Percentiles rank a stretch among this genome's conserved stretches.
Conservation (phyloP, 371 early-diverging fungal genomes). For the Mortierella sp. region DNA sequence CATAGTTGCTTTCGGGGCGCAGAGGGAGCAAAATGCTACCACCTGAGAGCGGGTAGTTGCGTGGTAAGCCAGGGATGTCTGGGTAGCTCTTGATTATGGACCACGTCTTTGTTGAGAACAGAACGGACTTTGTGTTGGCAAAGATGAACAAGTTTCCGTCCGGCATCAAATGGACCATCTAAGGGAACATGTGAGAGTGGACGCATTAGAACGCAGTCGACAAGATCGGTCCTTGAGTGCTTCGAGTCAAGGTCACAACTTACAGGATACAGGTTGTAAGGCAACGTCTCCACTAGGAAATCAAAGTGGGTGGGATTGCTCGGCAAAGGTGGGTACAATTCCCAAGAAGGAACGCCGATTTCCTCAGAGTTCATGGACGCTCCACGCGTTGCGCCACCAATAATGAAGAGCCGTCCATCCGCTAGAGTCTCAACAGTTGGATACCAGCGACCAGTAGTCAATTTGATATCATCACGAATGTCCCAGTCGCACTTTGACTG, state of each 20-base stretch:
- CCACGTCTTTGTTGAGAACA: constrained; percentile 62
- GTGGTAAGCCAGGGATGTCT: constrained; percentile 62
- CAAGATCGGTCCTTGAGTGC: too few species aligned
- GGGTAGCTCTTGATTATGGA: constrained; percentile 61
- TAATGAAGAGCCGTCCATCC: constrained; percentile 64
- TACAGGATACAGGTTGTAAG: constrained; percentile 67
- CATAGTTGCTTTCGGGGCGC: constrained; percentile 55
- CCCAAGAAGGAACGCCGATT: constrained; percentile 61
- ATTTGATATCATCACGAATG: constrained; percentile 24
- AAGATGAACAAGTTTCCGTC: constrained; percentile 67
- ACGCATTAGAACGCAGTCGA: too few species aligned
- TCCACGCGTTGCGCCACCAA: constrained; percentile 66
- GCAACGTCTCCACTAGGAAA: constrained; percentile 68
- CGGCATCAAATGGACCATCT: constrained; percentile 59
- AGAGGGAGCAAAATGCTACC: constrained; percentile 63
- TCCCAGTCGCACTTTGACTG: constrained; percentile 59
- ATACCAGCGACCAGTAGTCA: constrained; percentile 66
- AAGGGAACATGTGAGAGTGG: too few species aligned
- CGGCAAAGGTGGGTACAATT: constrained; percentile 49
- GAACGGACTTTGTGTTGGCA: constrained; percentile 62
- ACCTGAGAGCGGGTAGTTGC: constrained; percentile 74
- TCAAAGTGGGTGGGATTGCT: constrained; percentile 52
- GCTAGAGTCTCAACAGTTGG: constrained; percentile 69
- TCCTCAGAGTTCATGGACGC: constrained; percentile 61
- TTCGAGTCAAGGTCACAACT: background rate